Conservation (phyloP, 768 basidiomycete species). For the Leccinum subgranulosum region DNA sequence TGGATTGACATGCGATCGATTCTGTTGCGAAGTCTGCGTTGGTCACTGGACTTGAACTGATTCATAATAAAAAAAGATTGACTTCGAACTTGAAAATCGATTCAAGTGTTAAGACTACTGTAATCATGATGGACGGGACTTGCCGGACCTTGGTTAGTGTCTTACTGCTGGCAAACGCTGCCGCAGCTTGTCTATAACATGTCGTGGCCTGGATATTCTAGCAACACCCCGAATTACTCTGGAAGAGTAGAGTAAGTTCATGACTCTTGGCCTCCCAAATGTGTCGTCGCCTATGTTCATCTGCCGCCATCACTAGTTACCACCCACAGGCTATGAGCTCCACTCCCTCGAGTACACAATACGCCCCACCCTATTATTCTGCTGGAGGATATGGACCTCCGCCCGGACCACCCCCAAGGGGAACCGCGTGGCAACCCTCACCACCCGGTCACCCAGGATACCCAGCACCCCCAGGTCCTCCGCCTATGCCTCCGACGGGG, state of each 20-base stretch:
- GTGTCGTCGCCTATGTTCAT: neutral
- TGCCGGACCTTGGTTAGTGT: neutral
- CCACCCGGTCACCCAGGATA: constrained; percentile 6
- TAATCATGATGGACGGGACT: neutral
- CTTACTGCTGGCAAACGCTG: neutral
- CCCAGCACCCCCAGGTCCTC: constrained; percentile 31
- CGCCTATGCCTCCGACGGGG: constrained; percentile 51
- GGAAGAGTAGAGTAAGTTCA: constrained; percentile 13
- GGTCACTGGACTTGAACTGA: too few species aligned
- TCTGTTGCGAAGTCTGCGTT: too few species aligned
- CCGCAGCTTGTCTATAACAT: neutral
- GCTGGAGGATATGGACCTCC: constrained; percentile 12
- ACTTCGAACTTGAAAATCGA: too few species aligned
- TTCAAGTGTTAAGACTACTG: too few species aligned
- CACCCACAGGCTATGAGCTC: constrained; percentile 30
- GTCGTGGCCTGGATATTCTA: constrained; percentile 6
- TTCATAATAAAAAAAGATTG: too few species aligned
- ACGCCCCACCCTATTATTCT: constrained; percentile 7
- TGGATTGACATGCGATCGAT: too few species aligned
- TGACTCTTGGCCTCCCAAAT: neutral
- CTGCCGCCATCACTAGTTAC: constrained; percentile 29
- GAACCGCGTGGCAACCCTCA: neutral
- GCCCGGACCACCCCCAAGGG: constrained; percentile 18
- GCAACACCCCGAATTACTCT: neutral
- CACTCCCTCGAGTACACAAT: constrained; percentile 9